These are phyloP conservation scores for Penicillium subrubescens DNA, from an alignment of 495 filamentous ascomycete species.

Conservation along the genomic window DNA sequence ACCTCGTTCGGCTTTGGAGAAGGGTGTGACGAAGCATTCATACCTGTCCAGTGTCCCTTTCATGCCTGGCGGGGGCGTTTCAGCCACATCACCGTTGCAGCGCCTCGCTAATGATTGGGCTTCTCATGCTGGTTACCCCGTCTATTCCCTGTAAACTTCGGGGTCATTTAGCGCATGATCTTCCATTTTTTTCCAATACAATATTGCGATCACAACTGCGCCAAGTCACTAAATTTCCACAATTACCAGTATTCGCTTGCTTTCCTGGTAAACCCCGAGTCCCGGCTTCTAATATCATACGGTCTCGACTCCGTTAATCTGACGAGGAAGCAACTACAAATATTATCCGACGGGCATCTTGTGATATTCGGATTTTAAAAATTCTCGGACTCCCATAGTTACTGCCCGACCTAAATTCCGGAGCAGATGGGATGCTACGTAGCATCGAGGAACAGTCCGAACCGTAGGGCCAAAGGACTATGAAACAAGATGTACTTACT, in stretches of 20 bases:
- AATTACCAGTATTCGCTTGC: not conserved
- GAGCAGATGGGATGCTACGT: not conserved
- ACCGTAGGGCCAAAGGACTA: not conserved
- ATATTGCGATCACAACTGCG: not conserved
- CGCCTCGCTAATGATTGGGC: not conserved
- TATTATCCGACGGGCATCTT: not conserved
- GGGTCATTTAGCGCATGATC: not conserved
- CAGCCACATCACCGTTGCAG: not conserved
- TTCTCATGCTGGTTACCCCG: not conserved
- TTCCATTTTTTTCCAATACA: not conserved
- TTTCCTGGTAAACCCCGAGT: not conserved
- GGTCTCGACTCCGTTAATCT: not conserved
- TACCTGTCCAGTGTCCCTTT: not conserved
- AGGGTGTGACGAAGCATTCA: not conserved
- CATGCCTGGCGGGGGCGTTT: not conserved
- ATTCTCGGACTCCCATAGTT: not conserved
- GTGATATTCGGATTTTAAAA: not conserved
- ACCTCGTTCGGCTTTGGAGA: not conserved
- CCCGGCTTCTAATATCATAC: not conserved
- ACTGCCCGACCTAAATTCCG: too few relatives aligned
- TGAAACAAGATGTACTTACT: not conserved
- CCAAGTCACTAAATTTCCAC: not conserved
- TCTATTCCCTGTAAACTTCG: not conserved
- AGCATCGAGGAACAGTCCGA: not conserved
- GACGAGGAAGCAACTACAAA: not conserved